These are phyloP conservation scores for Physcomitrium patens DNA, from an alignment of 225 moss, liverwort and hornwort species.

Conservation along the genomic window DNA sequence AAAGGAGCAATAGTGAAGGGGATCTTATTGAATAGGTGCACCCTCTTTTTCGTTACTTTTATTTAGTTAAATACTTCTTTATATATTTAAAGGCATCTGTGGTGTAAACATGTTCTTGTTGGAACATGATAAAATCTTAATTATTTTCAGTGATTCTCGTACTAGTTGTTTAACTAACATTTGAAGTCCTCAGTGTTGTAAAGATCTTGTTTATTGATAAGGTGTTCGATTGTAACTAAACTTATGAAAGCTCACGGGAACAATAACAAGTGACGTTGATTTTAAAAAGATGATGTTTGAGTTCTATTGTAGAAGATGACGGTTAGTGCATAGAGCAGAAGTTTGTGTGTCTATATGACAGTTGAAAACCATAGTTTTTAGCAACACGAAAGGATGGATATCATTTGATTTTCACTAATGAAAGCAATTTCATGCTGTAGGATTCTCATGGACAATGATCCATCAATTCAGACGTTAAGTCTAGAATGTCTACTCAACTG, in stretches of 20 bases:
- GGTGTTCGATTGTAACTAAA: no score
- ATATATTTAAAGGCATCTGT: not conserved
- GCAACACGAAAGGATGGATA: not conserved
- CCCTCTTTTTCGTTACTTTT: not conserved
- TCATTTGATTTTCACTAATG: conserved; percentile 7
- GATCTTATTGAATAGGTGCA: conserved; percentile 66
- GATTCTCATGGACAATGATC: conserved; percentile 86
- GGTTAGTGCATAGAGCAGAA: no score
- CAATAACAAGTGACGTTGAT: no score
- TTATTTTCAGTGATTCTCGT: no score
- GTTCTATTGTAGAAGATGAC: no score
- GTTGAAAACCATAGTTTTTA: not conserved
- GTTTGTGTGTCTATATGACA: no score
- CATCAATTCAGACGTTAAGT: conserved; percentile 79
- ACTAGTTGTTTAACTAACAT: no score
- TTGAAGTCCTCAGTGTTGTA: no score
- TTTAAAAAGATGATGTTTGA: no score
- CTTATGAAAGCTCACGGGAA: no score
- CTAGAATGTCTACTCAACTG: conserved; percentile 88
- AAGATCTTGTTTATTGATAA: no score
- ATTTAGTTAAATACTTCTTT: not conserved
- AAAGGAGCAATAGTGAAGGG: conserved; percentile 74
- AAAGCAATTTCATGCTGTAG: conserved; percentile 36
- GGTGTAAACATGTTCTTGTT: not conserved
- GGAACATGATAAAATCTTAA: no score